Evolutionary conservation across 2,329 filamentous ascomycete species (phyloP), one percentile per base, ranked within the genome.

Genomic region (Aspergillus pseudoviridinutans): DNA sequence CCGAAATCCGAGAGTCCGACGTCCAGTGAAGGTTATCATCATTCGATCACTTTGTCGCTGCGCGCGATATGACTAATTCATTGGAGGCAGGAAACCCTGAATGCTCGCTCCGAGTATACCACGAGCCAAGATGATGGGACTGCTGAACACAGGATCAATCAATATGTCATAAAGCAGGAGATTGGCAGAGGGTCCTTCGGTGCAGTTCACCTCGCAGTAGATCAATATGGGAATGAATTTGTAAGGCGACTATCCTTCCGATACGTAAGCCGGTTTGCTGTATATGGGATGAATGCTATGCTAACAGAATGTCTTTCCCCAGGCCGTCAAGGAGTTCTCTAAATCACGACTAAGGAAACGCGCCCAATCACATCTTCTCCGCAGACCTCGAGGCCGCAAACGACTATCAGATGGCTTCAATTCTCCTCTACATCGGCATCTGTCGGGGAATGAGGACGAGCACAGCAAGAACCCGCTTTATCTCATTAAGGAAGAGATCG

Each of bases 321-420:
- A 96, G 92, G 93, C 94, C 57, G 86, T 97, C 71, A 99, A 99
- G 76, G 92, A 97, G 70, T 97, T 99, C 76, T 97, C 93, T 58
- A 99, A 99, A 72, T 86, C 90, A 2, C 87, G 92, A 38, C 80
- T 99, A 55, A 87, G 92, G 52, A 96, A 93, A 77, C 89, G 92
- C 55, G 91, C 90, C 17, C 92, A 97, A 71, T 96, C 92, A 12
- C 89, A 94, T 72, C 87, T 97, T 58, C 82, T 99, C 49, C 87
- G 87, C 58, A 80, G 83, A 61, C 85, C 86, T 20, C 81, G 83
- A 62, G 77, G 76, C 22, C 74, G 75, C 38, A 79, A 80, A 61
- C 77, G 82, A 55, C 80, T 82, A 32, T 84, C 83, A 25, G 75
- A 81, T 50, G 85, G 77, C 66, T 87, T 81, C 74, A 87, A 86